Evolutionary conservation across 768 basidiomycete genomes (phyloP).

Genomic region (Suillus sp.): DNA sequence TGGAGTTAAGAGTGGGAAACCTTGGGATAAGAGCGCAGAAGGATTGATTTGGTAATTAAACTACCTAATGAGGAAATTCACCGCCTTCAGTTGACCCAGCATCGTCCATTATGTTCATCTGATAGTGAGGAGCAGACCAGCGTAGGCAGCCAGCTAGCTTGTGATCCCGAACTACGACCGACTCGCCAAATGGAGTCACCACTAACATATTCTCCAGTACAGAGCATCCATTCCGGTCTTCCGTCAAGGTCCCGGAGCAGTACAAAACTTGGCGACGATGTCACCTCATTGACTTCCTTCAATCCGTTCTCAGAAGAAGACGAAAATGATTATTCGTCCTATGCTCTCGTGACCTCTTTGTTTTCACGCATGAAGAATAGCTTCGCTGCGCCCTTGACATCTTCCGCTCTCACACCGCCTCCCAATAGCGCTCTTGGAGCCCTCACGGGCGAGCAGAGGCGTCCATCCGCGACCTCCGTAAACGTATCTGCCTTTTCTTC

Average conservation of each 20-base stretch:
- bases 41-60: not conserved
- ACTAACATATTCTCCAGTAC: constrained; percentile 30
- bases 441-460: constrained; percentile 50
- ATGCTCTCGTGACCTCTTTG: constrained; percentile 79
- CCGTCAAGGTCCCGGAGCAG: constrained; percentile 65
- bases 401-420: constrained; percentile 44
- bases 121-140: not conserved
- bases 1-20: too few relatives aligned
- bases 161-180: not conserved
- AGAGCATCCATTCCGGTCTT: constrained; percentile 37
- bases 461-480: constrained; percentile 53
- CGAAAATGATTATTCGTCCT: constrained; percentile 86
- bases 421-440: constrained; percentile 33
- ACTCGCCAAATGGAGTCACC: constrained; percentile 36
- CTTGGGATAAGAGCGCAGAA: not conserved
- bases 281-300: constrained; percentile 78
- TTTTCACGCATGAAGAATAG: constrained; percentile 83
- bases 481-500: constrained; percentile 49
- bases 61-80: not conserved
- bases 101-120: not conserved
- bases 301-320: constrained; percentile 94
- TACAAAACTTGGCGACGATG: constrained; percentile 59
- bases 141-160: not conserved
- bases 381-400: constrained; percentile 65
- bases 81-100: not conserved